Conservation (phyloP, 257 asterid genomes). For the Salvia splendens region DNA sequence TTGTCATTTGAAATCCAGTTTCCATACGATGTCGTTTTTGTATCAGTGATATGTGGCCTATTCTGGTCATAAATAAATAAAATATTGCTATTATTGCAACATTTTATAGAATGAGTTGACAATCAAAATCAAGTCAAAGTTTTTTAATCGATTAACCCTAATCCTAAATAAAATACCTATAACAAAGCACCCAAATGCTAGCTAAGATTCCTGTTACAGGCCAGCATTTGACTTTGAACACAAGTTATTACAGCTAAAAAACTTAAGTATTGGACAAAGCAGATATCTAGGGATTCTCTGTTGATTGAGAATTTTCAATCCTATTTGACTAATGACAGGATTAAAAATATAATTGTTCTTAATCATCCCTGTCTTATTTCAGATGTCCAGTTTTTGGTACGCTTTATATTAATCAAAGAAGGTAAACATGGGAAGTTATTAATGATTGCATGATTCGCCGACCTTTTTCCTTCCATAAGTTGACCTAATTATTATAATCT, state of each 20-base stretch:
- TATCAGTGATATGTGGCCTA: too few species aligned
- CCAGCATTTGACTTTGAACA: slow-evolving; percentile 40
- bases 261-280: slow-evolving; percentile 41
- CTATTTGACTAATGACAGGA: slow-evolving; percentile 44
- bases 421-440: slow-evolving; percentile 11
- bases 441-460: slow-evolving; percentile 41
- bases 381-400: slow-evolving; percentile 25
- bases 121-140: too few species aligned
- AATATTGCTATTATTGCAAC: too few species aligned
- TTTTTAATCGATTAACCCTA: too few species aligned
- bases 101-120: too few species aligned
- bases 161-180: too few species aligned
- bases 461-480: slow-evolving; percentile 35
- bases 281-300: slow-evolving; percentile 77
- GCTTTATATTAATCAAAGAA: not conserved
- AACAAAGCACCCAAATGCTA: too few species aligned
- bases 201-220: slow-evolving; percentile 30
- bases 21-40: too few species aligned
- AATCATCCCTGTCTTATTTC: slow-evolving; percentile 21
- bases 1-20: too few species aligned
- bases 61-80: too few species aligned
- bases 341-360: slow-evolving; percentile 4
- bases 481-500: slow-evolving; percentile 31
- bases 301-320: slow-evolving; percentile 30
- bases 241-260: slow-evolving; percentile 36